Evolutionary conservation across 805 yeast genomes (phyloP).

Genomic region (Saccharomycopsis amapae): DNA sequence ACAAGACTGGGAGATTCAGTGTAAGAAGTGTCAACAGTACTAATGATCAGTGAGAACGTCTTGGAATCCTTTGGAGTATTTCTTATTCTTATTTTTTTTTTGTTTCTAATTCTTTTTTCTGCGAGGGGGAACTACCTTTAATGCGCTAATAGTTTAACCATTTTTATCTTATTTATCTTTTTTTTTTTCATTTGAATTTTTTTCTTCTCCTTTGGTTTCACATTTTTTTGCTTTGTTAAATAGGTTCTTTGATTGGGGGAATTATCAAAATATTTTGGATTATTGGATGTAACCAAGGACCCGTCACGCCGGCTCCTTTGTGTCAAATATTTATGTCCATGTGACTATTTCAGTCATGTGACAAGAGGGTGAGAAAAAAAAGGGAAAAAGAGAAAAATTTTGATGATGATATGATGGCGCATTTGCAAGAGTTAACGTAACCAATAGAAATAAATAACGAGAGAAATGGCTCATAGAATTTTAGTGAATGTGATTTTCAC

Average conservation of each 20-base stretch:
- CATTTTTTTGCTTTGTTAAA: no score
- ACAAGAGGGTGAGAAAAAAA: not conserved
- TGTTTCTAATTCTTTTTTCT: slow-evolving; percentile 2
- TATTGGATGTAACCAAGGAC: no score
- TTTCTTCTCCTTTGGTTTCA: not conserved
- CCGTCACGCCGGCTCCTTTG: no score
- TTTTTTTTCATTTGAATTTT: not conserved
- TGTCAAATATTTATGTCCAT: no score
- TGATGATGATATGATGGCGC: no score
- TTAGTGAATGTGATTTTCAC: slow-evolving; percentile 84
- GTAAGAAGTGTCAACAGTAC: slow-evolving; percentile 1
- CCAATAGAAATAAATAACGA: no score
- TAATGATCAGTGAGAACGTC: not conserved
- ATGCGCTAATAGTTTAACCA: not conserved
- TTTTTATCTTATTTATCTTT: not conserved
- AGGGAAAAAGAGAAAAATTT: not conserved
- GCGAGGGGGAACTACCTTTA: not conserved
- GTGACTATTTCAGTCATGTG: no score
- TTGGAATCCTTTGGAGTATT: not conserved
- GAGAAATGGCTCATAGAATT: slow-evolving; percentile 90
- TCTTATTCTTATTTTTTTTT: slow-evolving; percentile 1
- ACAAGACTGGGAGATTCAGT: slow-evolving; percentile 14
- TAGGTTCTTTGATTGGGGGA: no score
- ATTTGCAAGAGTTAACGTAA: no score
- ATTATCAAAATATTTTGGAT: no score